Conservation (phyloP, 306 rosid species). For the Dicorynia guianensis region DNA sequence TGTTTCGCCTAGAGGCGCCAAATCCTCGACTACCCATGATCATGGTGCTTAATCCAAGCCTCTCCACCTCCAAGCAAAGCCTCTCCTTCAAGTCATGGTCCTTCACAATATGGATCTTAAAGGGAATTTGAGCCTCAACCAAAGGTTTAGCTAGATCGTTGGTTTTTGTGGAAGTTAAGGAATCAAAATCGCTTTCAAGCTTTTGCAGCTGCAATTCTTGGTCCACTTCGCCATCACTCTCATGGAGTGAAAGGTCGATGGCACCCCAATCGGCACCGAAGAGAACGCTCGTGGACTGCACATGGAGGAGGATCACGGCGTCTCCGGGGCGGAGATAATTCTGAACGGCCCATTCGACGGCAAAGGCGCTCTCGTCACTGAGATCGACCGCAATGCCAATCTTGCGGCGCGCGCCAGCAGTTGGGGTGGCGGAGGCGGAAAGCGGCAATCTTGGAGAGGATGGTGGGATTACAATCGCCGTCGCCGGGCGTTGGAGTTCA, state of each 20-base stretch:
- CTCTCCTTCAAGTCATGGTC: constrained; percentile 95
- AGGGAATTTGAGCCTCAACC: constrained; percentile 75
- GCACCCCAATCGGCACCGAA: constrained; percentile 99
- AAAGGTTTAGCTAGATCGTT: constrained; percentile 73
- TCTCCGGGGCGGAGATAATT: constrained; percentile 91
- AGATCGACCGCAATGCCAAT: constrained; percentile 94
- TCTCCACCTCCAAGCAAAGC: constrained; percentile 92
- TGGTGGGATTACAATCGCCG: constrained; percentile 12
- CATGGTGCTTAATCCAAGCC: constrained; percentile 84
- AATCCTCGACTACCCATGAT: constrained; percentile 97
- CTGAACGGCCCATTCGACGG: constrained; percentile 90
- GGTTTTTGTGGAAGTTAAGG: constrained; percentile 70
- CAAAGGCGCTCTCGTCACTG: constrained; percentile 91
- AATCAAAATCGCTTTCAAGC: constrained; percentile 76
- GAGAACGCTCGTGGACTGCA: constrained; percentile 78
- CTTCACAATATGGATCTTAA: constrained; percentile 84
- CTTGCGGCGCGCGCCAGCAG: constrained; percentile 64
- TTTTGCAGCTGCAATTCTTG: constrained; percentile 59
- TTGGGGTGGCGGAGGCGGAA: neutral
- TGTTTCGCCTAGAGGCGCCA: constrained; percentile 66
- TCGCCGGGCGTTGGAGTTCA: constrained; percentile 33
- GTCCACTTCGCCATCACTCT: neutral
- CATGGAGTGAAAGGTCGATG: constrained; percentile 28
- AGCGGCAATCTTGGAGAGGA: constrained; percentile 33
- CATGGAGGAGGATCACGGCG: constrained; percentile 87